Conservation (phyloP, 2,329 filamentous ascomycete genomes). For the Trichoderma guizhouense region DNA sequence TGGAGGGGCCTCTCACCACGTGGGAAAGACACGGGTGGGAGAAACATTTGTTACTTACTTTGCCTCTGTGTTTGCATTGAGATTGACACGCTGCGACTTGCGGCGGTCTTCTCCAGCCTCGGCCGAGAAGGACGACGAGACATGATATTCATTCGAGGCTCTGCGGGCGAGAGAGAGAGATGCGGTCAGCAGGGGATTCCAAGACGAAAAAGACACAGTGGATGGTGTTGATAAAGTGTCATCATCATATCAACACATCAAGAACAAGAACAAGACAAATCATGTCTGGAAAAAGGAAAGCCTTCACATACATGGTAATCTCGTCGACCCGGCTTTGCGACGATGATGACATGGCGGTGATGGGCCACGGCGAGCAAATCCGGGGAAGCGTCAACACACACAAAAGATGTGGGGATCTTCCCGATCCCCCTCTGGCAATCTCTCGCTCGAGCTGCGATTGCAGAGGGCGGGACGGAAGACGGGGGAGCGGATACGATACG, state of each 20-base stretch:
- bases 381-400: constrained; percentile 18
- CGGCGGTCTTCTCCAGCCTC: constrained; percentile 34
- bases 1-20: constrained; percentile 15
- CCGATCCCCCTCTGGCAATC: constrained; percentile 17
- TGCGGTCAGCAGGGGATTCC: background rate
- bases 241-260: background rate
- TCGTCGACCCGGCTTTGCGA: constrained; percentile 27
- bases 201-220: background rate
- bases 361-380: constrained; percentile 14
- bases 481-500: constrained; percentile 14
- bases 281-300: background rate
- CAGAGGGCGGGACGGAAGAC: constrained; percentile 1
- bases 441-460: constrained; percentile 10
- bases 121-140: constrained; percentile 31
- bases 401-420: constrained; percentile 18
- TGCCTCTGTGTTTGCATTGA: constrained; percentile 46
- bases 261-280: background rate
- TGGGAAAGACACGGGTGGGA: background rate
- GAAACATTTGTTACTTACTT: constrained; percentile 34
- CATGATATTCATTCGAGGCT: constrained; percentile 27
- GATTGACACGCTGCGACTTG: constrained; percentile 37
- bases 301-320: constrained; percentile 27
- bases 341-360: constrained; percentile 22
- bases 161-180: constrained; percentile 16
- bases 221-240: background rate